phyloP scores from a whole-genome alignment of 83 land plant genomes.

The Picea abies region DNA sequence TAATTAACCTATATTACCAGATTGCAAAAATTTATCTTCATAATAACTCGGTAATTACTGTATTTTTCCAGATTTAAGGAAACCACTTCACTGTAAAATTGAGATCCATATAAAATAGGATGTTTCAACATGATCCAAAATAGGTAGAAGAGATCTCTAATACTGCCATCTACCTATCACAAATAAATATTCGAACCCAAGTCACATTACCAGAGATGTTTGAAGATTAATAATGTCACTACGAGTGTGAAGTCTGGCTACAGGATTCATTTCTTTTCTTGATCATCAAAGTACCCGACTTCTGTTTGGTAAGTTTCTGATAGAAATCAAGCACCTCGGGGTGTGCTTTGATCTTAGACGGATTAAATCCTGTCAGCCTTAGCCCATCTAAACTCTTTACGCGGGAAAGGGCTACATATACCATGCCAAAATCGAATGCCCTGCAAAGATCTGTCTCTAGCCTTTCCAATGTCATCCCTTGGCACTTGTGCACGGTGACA shows the following conservation, averaged over 20 bases:
- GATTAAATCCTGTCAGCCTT: slow-evolving; percentile 60
- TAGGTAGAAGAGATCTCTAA: no score
- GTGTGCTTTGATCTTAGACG: slow-evolving; percentile 56
- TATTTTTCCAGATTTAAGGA: no score
- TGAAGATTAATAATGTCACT: not conserved
- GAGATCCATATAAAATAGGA: no score
- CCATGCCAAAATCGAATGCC: slow-evolving; percentile 82
- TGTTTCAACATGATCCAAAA: no score
- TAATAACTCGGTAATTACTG: no score
- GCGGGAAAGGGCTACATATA: slow-evolving; percentile 84
- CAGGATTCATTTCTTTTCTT: not conserved
- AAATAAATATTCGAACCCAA: no score
- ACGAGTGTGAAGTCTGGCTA: not conserved
- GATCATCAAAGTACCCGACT: no score
- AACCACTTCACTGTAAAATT: no score
- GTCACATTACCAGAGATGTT: no score
- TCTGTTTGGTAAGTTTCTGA: slow-evolving; percentile 20
- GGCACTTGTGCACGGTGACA: slow-evolving; percentile 80
- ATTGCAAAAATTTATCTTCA: no score
- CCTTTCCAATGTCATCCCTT: slow-evolving; percentile 73
- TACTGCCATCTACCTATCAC: no score
- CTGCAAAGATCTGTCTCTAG: slow-evolving; percentile 64
- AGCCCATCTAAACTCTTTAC: slow-evolving; percentile 67
- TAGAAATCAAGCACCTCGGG: slow-evolving; percentile 63
- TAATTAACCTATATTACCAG: no score